Percentiles rank a stretch among this genome's conserved stretches.
Conservation (phyloP, 306 rosid genomes). For the Dryas alaskensis region DNA sequence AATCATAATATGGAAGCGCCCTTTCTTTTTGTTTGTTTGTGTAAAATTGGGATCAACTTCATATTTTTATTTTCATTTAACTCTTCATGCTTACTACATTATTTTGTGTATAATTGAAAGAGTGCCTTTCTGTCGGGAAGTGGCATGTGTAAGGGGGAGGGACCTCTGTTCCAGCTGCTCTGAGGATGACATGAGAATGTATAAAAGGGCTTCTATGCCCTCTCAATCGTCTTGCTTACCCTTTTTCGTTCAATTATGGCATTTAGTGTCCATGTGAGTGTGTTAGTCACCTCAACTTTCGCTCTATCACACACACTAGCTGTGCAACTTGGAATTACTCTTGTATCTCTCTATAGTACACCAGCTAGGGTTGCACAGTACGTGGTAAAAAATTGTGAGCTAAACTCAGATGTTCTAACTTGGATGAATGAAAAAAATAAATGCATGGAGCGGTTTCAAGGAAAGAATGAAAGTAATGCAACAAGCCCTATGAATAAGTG, state of each 20-base stretch:
- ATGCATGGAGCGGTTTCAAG: background rate
- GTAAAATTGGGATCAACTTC: background rate
- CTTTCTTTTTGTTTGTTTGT: background rate
- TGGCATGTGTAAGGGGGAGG: too few species aligned
- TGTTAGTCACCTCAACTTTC: background rate
- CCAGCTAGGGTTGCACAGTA: too few species aligned
- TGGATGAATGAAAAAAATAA: background rate
- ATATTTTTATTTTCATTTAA: background rate
- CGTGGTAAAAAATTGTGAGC: too few species aligned
- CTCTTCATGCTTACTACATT: background rate
- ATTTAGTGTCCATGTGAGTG: background rate
- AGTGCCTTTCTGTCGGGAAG: too few species aligned
- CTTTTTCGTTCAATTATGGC: background rate
- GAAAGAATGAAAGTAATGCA: conserved; percentile 14
- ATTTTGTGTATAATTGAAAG: background rate
- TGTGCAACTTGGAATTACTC: too few species aligned
- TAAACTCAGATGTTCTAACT: too few species aligned
- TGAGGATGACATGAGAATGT: conserved; percentile 20
- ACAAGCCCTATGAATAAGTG: conserved; percentile 3
- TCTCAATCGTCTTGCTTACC: conserved; percentile 15
- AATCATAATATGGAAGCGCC: too few species aligned
- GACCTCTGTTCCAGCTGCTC: background rate
- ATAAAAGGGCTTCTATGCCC: background rate
- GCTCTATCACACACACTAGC: background rate
- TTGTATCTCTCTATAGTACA: too few species aligned